Base-by-base conservation (phyloP, 257 asterid species). In the Asclepias syriaca region DNA sequence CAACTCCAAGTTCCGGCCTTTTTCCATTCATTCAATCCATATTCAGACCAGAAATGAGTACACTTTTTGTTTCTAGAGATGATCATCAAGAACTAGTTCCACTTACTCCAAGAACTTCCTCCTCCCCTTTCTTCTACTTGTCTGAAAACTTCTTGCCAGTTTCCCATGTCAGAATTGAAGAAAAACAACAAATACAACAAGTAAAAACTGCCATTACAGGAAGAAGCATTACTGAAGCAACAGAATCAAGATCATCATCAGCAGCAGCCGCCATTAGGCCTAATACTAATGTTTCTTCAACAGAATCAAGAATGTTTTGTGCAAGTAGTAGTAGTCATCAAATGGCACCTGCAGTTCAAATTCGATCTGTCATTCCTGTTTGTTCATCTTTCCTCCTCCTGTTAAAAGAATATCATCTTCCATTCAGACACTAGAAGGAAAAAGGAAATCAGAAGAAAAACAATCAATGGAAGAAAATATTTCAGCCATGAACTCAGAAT, bases 91-190 rank as follows among this genome's bases (percentile, higher is more conserved):
- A 61, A 12, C 66, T 59, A 18, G n/a, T 54, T 32, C 61, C 74
- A 9, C 13, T 59, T 46, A 45, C 65, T 37, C 77, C 55, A 39
- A 67, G 58, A 61, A 5, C 40, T 13, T n/a, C 72, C 9, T n/a
- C 72, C 9, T 27, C 72, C 14, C 78, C 81, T 5, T 54, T 60
- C 46, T 51, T 73, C 72, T 78, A 78, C 58, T 27, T 73, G 71
- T 65, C 81, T 16, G 50, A 70, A 43, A 71, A 54, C 68, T 14
- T 68, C 8, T 21, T 78, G 29, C 69, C 78, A n/a, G 70, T n/a
- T 67, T 77, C 81, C 32, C 68, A 46, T 51, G 78, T 69, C 21
- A 78, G 69, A 61, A 73, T 78, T 40, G 78, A 78, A 69, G 82
- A 74, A 65, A 78, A 32, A 32, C 37, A 34, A 8, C 19, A 71